phyloP scores from a whole-genome alignment of 169 alveolate species.

The Plasmodium knowlesi region DNA sequence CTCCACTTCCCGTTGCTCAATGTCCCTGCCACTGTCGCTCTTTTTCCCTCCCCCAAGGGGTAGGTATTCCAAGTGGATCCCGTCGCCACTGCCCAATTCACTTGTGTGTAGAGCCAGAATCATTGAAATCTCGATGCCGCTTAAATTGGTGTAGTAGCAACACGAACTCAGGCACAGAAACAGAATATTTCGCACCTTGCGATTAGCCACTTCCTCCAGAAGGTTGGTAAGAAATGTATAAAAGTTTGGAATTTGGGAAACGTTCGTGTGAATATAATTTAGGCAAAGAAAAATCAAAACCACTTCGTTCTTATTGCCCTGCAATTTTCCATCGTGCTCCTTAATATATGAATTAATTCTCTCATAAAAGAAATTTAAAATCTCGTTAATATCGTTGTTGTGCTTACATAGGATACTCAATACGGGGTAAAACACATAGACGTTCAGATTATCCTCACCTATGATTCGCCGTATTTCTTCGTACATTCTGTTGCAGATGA shows the following conservation, averaged over 20 bases:
- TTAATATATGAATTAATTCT: slow-evolving; percentile 35
- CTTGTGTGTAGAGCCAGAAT: slow-evolving; percentile 20
- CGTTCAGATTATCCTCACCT: slow-evolving; percentile 40
- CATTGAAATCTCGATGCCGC: background rate
- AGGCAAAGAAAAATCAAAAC: slow-evolving; percentile 52
- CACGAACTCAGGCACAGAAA: slow-evolving; percentile 64
- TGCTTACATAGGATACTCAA: slow-evolving; percentile 61
- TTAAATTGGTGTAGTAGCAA: slow-evolving; percentile 42
- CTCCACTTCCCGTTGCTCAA: background rate
- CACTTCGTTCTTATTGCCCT: slow-evolving; percentile 35
- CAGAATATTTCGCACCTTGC: slow-evolving; percentile 22
- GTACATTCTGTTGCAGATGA: slow-evolving; percentile 34
- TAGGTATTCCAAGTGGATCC: background rate
- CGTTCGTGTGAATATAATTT: slow-evolving; percentile 56
- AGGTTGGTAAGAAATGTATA: slow-evolving; percentile 3
- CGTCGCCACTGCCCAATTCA: background rate
- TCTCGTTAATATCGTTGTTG: slow-evolving; percentile 64
- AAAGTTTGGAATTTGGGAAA: slow-evolving; percentile 55
- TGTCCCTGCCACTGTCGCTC: background rate
- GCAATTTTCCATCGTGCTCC: slow-evolving; percentile 21
- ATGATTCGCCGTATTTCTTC: slow-evolving; percentile 23
- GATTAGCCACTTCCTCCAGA: background rate
- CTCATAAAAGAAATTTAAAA: slow-evolving; percentile 34
- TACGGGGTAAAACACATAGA: slow-evolving; percentile 65
- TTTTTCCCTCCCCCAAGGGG: background rate